phyloP scores from a whole-genome alignment of 345 rosid genomes.

The Conringia planisiliqua region DNA sequence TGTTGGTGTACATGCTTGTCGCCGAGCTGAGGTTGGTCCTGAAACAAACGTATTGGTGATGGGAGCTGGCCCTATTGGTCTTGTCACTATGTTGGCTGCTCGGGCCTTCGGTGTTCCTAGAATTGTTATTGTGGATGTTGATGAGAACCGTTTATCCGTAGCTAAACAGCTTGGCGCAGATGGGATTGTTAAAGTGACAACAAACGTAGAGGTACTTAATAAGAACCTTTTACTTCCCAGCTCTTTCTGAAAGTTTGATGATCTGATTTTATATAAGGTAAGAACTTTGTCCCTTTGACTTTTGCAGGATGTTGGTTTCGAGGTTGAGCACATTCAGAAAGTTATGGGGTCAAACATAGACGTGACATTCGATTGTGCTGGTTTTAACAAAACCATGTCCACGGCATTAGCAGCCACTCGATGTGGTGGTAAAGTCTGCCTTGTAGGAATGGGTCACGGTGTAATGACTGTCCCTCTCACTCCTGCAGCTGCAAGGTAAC shows the following conservation, averaged over 20 bases:
- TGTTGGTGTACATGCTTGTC: slow-evolving; percentile 93
- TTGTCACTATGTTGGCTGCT: slow-evolving; percentile 82
- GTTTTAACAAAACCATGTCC: slow-evolving; percentile 82
- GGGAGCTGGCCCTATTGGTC: slow-evolving; percentile 97
- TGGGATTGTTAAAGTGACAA: slow-evolving; percentile 61
- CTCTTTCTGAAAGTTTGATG: not conserved
- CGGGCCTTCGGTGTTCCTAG: slow-evolving; percentile 88
- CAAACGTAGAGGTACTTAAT: slow-evolving; percentile 50
- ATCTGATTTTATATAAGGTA: not conserved
- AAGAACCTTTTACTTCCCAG: not conserved
- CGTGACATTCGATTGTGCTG: slow-evolving; percentile 87
- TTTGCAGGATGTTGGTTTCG: slow-evolving; percentile 59
- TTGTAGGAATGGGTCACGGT: slow-evolving; percentile 69
- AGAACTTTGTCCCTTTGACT: not conserved
- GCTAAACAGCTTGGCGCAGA: slow-evolving; percentile 77
- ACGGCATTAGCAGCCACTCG: slow-evolving; percentile 70
- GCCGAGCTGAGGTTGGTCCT: slow-evolving; percentile 73
- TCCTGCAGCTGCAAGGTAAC: slow-evolving; percentile 88
- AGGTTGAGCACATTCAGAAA: slow-evolving; percentile 54
- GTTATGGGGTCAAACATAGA: slow-evolving; percentile 61
- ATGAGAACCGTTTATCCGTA: slow-evolving; percentile 62
- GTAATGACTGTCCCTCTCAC: slow-evolving; percentile 85
- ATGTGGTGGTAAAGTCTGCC: slow-evolving; percentile 95
- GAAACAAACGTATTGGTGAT: slow-evolving; percentile 65
- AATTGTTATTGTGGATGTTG: slow-evolving; percentile 73